Conservation (phyloP, 495 filamentous ascomycete genomes). For the Aspergillus homomorphus region DNA sequence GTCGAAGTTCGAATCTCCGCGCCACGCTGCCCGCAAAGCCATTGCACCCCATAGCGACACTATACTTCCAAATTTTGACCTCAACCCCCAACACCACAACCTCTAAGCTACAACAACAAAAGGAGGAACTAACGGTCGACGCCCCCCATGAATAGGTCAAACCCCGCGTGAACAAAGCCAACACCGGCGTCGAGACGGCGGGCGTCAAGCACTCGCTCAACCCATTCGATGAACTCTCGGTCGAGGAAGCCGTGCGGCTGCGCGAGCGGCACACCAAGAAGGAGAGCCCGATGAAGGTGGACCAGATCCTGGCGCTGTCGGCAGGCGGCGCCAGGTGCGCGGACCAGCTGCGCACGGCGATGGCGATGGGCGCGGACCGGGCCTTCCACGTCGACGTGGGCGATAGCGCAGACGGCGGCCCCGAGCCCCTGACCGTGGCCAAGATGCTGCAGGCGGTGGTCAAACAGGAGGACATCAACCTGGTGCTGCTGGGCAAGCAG, state of each 20-base stretch:
- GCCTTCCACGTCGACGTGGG: slow-evolving; percentile 78
- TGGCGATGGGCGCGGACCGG: slow-evolving; percentile 98
- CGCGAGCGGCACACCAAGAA: slow-evolving; percentile 62
- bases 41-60: not conserved
- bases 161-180: slow-evolving; percentile 93
- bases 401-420: slow-evolving; percentile 44
- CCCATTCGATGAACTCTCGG: slow-evolving; percentile 96
- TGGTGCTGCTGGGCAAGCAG: slow-evolving; percentile 95
- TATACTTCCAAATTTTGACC: not conserved
- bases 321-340: slow-evolving; percentile 82
- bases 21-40: not conserved
- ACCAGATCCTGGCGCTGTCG: slow-evolving; percentile 85
- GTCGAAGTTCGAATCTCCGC: not conserved
- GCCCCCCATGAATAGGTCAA: slow-evolving; percentile 63
- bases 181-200: slow-evolving; percentile 86
- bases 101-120: not conserved
- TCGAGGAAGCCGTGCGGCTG: slow-evolving; percentile 92
- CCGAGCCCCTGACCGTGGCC: slow-evolving; percentile 89
- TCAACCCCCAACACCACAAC: not conserved
- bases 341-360: slow-evolving; percentile 88
- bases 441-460: slow-evolving; percentile 81
- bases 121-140: not conserved
- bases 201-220: slow-evolving; percentile 97
- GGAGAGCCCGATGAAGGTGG: slow-evolving; percentile 54
- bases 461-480: slow-evolving; percentile 75